Base-by-base conservation (phyloP, 306 rosid genomes). In the Acacia crassicarpa region DNA sequence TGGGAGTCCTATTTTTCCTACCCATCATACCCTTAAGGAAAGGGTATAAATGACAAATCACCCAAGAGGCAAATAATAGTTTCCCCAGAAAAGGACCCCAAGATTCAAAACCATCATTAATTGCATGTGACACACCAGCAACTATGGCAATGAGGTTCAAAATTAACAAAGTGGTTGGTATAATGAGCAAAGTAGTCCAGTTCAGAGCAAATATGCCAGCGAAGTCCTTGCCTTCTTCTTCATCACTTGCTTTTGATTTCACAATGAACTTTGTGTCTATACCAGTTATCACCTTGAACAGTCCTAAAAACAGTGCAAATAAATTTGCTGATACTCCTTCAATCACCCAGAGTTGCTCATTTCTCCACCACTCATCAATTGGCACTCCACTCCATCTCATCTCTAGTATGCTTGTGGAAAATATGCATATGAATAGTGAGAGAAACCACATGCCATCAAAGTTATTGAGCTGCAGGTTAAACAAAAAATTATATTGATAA, bases 331-430 rank as follows among this genome's bases (percentile, higher is more conserved):
- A 93, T 23, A 90, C 91, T 27, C 97, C 92, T 63, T 89, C 91
- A 13, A 91, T 90, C 56, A 93, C 91, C 97, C 95, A 93, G 83
- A 88, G 89, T 56, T 91, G 97, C 77, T 91, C 90, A 38, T 93
- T 93, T 88, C 95, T 91, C 97, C 94, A 91, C 97, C 93, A 93
- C 46, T 91, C 95, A 46, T 83, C 89, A 30, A 93, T 71, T 11
- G 90, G 81, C 13, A 89, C 91, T 73, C 92, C 91, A 82, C 95
- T 87, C 95, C 97, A 91, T 77, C 88, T 88, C 94, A 89, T 91
- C 85, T 93, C 97, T 63, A 93, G 79, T 38, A 88, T 67, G 76
- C 88, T 83, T 12, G 95, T 93, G 10, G 87, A 72, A 63, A 90
- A 87, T 22, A 90, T 90, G 82, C 88, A 87, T n/a, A 88, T 63